These are phyloP conservation scores for Teunomyces pallodes DNA, from an alignment of 805 yeast species.

Conservation along the genomic window DNA sequence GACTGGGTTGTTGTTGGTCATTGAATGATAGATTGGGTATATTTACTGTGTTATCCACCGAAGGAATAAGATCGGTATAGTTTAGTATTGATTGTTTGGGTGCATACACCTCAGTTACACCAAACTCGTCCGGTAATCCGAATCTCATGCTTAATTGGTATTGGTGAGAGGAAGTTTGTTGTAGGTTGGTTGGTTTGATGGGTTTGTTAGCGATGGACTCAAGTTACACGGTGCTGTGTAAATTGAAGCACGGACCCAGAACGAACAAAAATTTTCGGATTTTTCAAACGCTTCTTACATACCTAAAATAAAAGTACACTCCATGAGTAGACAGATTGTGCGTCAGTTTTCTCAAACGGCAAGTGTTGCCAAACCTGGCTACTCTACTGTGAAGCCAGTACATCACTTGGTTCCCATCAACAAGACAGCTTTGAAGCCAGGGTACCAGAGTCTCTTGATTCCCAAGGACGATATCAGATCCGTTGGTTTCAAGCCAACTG, in stretches of 20 bases:
- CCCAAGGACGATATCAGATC: slow-evolving; percentile 76
- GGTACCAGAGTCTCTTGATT: slow-evolving; percentile 63
- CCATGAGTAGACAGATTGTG: slow-evolving; percentile 20
- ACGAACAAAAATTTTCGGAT: slow-evolving; percentile 5
- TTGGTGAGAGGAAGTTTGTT: background rate
- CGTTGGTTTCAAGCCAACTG: slow-evolving; percentile 70
- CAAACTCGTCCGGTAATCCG: slow-evolving; percentile 1
- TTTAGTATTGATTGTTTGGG: background rate
- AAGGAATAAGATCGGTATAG: background rate
- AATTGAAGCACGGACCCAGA: slow-evolving; percentile 5
- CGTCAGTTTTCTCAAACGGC: slow-evolving; percentile 40
- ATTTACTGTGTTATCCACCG: background rate
- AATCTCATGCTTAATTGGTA: background rate
- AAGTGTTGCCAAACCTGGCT: slow-evolving; percentile 47
- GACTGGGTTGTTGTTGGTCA: background rate
- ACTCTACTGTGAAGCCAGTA: slow-evolving; percentile 81
- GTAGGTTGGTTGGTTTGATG: background rate
- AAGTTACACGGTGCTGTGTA: slow-evolving; percentile 4
- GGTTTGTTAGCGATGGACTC: background rate
- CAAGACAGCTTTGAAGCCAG: slow-evolving; percentile 72
- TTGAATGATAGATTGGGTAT: background rate
- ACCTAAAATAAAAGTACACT: background rate
- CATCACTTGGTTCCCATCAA: slow-evolving; percentile 82
- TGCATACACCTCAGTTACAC: background rate
- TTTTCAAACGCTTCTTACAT: background rate